These are phyloP conservation scores for Flueggea neowawraea DNA, from an alignment of 441 rosid species.

Conservation along the genomic window DNA sequence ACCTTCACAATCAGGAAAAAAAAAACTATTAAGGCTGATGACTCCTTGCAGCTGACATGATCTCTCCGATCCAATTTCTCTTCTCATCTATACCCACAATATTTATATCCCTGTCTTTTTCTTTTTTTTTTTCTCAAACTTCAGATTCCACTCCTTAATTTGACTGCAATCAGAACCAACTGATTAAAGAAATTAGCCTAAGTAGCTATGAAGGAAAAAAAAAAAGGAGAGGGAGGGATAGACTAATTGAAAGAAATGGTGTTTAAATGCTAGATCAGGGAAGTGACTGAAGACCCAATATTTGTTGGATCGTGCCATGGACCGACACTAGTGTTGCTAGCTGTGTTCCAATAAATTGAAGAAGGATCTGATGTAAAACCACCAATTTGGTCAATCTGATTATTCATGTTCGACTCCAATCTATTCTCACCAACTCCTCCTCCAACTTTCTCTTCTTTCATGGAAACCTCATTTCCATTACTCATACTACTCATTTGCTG, in stretches of 20 bases:
- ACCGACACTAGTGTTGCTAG: conserved; percentile 15
- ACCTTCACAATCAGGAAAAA: conserved; percentile 23
- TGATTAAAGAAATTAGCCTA: conserved; percentile 4
- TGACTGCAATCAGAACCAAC: conserved; percentile 18
- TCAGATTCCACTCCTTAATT: conserved; percentile 14
- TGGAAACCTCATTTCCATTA: conserved; percentile 18
- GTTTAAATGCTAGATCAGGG: conserved; percentile 42
- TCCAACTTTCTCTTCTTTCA: conserved; percentile 34
- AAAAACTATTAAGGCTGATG: conserved; percentile 38
- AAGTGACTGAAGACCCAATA: conserved; percentile 56
- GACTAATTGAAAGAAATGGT: conserved; percentile 21
- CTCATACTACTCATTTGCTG: conserved; percentile 15
- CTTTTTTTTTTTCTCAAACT: conserved; percentile 1
- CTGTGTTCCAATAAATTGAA: conserved; percentile 43
- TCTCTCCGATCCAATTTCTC: conserved; percentile 70
- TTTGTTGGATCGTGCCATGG: conserved; percentile 57
- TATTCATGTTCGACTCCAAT: conserved; percentile 42
- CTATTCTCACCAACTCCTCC: conserved; percentile 29
- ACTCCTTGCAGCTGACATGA: conserved; percentile 68
- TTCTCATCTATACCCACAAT: conserved; percentile 23
- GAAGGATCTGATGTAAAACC: conserved; percentile 44
- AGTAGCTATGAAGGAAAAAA: conserved; percentile 11
- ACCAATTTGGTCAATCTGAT: conserved; percentile 46
- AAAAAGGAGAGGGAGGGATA: conserved; percentile 35
- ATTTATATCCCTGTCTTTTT: too few species aligned